phyloP scores from a whole-genome alignment of 768 basidiomycete genomes.

The Cystofilobasidium macerans region DNA sequence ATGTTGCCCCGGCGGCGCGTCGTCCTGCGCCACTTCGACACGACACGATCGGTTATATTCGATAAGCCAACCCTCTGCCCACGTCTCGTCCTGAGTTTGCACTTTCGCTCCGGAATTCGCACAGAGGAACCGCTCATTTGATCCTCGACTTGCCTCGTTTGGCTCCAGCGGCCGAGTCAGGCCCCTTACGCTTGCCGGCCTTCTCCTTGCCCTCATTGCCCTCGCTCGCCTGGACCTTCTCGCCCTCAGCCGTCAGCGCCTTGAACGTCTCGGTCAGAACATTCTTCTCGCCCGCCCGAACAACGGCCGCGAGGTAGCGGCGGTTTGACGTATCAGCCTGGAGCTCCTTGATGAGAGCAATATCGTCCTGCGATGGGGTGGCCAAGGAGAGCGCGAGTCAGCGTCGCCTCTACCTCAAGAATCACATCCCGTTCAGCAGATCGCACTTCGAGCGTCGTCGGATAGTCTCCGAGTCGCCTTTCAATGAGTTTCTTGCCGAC shows the following conservation, averaged over 20 bases:
- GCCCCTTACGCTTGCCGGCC: conserved; percentile 30
- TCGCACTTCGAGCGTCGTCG: conserved; percentile 51
- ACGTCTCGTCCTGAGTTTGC: no score
- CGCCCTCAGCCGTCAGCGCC: conserved; percentile 1
- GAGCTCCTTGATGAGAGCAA: conserved; percentile 12
- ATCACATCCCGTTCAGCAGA: neutral
- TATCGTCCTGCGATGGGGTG: conserved; percentile 11
- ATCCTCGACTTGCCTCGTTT: conserved; percentile 5
- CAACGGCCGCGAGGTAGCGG: conserved; percentile 21
- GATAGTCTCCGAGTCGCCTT: conserved; percentile 49
- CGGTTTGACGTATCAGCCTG: neutral
- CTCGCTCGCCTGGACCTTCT: neutral
- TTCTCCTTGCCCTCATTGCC: neutral
- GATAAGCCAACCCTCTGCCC: no score
- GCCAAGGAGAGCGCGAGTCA: neutral
- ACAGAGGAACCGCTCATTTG: neutral
- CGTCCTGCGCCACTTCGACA: no score
- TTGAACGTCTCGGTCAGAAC: conserved; percentile 22
- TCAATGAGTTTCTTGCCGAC: conserved; percentile 47
- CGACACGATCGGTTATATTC: no score
- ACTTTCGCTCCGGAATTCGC: no score
- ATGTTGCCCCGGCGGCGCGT: no score
- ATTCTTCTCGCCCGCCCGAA: conserved; percentile 27
- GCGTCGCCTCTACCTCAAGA: neutral
- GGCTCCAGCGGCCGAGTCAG: conserved; percentile 18